Conservation (phyloP, 345 rosid species). For the Limnanthes douglasii region DNA sequence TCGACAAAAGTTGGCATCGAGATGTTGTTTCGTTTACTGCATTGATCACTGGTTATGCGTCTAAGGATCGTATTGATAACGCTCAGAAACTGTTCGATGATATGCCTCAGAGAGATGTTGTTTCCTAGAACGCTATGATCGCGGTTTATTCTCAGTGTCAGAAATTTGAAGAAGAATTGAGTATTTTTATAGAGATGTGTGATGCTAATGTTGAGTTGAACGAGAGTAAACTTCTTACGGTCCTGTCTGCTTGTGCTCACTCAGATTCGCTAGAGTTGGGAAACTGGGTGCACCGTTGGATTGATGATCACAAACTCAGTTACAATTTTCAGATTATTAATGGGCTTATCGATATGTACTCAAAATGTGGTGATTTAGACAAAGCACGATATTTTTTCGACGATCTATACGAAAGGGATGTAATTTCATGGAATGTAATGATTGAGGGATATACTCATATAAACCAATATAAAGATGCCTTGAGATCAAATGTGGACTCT, state of each 20-base stretch:
- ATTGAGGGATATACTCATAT: constrained; percentile 36
- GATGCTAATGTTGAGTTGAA: constrained; percentile 24
- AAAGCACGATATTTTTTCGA: constrained; percentile 27
- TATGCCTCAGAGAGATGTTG: constrained; percentile 30
- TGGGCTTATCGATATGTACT: constrained; percentile 58
- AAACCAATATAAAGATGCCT: constrained; percentile 31
- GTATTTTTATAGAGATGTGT: constrained; percentile 34
- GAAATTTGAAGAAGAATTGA: constrained; percentile 32
- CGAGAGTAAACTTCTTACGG: constrained; percentile 47
- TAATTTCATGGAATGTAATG: constrained; percentile 51
- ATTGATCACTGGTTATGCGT: constrained; percentile 28
- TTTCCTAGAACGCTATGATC: constrained; percentile 18
- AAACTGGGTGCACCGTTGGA: constrained; percentile 30
- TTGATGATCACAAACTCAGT: constrained; percentile 26
- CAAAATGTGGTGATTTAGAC: constrained; percentile 36
- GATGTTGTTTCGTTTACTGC: constrained; percentile 56
- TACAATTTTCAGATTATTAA: constrained; percentile 28
- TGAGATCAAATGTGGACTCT: constrained; percentile 23
- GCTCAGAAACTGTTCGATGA: constrained; percentile 45
- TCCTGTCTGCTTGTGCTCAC: constrained; percentile 57
- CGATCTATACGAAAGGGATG: constrained; percentile 24
- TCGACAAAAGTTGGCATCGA: constrained; percentile 31
- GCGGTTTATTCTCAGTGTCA: constrained; percentile 23
- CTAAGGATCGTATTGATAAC: constrained; percentile 15
- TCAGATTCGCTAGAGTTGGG: constrained; percentile 35